Evolutionary conservation across 768 basidiomycete genomes (phyloP).

Genomic region (Boletus tomentosulus): DNA sequence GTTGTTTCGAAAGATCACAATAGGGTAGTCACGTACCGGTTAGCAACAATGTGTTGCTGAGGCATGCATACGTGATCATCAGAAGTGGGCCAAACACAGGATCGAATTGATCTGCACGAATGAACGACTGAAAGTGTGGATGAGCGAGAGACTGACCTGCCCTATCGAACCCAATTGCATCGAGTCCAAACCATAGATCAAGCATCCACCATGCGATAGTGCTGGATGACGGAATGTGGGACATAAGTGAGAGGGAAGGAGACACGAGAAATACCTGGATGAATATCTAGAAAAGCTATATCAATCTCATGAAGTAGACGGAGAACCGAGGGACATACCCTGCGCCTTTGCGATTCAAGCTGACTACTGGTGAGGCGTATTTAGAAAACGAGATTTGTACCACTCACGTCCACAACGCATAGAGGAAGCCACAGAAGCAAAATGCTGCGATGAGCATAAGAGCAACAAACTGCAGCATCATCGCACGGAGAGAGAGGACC

Average conservation of each 20-base stretch:
- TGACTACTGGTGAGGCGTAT: constrained; percentile 25
- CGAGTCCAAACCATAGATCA: constrained; percentile 92
- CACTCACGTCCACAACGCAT: constrained; percentile 89
- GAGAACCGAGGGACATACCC: constrained; percentile 36
- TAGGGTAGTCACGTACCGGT: constrained; percentile 56
- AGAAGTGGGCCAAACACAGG: constrained; percentile 86
- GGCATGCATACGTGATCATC: constrained; percentile 85
- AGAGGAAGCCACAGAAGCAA: constrained; percentile 90
- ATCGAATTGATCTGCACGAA: constrained; percentile 64
- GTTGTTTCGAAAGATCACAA: not conserved
- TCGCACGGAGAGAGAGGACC: constrained; percentile 81
- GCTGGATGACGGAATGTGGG: constrained; percentile 24
- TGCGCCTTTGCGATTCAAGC: constrained; percentile 58
- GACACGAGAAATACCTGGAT: constrained; percentile 30
- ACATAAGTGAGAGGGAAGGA: not conserved
- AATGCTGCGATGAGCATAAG: constrained; percentile 84
- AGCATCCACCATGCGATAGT: constrained; percentile 94
- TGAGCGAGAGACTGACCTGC: constrained; percentile 52
- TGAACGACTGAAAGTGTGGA: constrained; percentile 2
- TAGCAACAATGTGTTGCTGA: constrained; percentile 88
- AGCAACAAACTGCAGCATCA: constrained; percentile 87
- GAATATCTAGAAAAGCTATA: constrained; percentile 26
- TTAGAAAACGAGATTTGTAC: not conserved
- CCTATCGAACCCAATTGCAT: constrained; percentile 82
- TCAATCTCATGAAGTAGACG: not conserved